A percentile compares a stretch with the other conserved stretches of the same genome.
phyloP scores from a whole-genome alignment of 345 rosid genomes.

The Gossypium herbaceum region DNA sequence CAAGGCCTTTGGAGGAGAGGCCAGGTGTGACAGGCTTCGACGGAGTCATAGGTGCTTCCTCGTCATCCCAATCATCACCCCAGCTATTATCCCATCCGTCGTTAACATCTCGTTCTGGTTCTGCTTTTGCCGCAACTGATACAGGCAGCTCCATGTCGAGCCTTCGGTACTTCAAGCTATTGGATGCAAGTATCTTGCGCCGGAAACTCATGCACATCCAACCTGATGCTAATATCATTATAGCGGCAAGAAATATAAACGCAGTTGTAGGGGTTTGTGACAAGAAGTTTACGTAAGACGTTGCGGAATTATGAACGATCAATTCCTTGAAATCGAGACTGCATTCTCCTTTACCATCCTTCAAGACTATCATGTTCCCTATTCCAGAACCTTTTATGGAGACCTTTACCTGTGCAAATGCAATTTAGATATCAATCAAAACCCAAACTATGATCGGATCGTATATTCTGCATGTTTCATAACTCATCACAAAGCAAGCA shows the following conservation, averaged over 20 bases:
- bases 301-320: conserved; percentile 31
- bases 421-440: not conserved
- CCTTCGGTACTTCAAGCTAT: conserved; percentile 48
- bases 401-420: conserved; percentile 55
- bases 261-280: conserved; percentile 19
- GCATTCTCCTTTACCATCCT: conserved; percentile 49
- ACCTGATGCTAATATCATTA: conserved; percentile 42
- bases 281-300: conserved; percentile 27
- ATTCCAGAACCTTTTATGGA: conserved; percentile 34
- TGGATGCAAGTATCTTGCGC: conserved; percentile 27
- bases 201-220: conserved; percentile 39
- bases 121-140: conserved; percentile 27
- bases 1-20: conserved; percentile 68
- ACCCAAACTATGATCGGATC: not conserved
- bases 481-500: not conserved
- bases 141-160: conserved; percentile 61
- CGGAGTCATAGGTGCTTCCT: conserved; percentile 66
- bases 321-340: conserved; percentile 56
- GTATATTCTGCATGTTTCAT: too few species aligned
- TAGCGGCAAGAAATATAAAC: conserved; percentile 31
- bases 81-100: conserved; percentile 79
- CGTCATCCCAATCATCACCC: conserved; percentile 74
- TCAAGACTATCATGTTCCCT: conserved; percentile 36
- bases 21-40: conserved; percentile 61
- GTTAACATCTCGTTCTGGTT: conserved; percentile 26